Evolutionary conservation across 2,329 filamentous ascomycete genomes (phyloP), one percentile per base, ranked within the genome.

Genomic region (Geosmithia morbida): DNA sequence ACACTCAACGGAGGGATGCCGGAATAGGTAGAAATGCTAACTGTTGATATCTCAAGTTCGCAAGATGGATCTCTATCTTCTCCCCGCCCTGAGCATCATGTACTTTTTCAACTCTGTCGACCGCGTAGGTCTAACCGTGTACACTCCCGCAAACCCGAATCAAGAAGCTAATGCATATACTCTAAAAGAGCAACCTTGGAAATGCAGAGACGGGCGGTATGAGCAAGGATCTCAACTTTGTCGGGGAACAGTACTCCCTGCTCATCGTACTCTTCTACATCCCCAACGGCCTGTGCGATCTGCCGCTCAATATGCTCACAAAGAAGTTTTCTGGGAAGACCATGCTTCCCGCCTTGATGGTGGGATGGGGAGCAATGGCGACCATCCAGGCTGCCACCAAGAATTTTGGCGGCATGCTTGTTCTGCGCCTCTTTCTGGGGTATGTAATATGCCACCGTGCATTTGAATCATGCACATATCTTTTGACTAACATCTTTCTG

Each of bases 61-160:
- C 17, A 47, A 47, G 40, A 18, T 47, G 40, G 70, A 79, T 57
- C 61, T 68, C 63, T 63, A 69, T 55, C 67, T 81, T 18, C 71
- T 81, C 41, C 77, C 77, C 1, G 73, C 78, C 58, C 69, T 81
- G 51, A 70, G 74, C 3, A 56, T 80, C 0, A 67, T 81, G 17
- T 80, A 80, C 52, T 61, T 81, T 26, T 47, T 47, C 46, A 47
- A 47, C 39, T 18, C 46, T 8, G 46, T 47, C 22, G 46, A 47
- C 18, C 46, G 46, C n/a, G 39, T 42, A 41, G n/a, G 45, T 18
- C 13, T 33, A 20, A 11, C 6, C 33, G 6, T 7, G 6, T 11
- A 3, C 33, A 37, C 18, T 16, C 13, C 33, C 13, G 33, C 11
- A 30, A 30, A 7, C 7, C 40, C n/a, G 16, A 18, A 5, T 8